Conservation (phyloP, 768 basidiomycete genomes). For the Kwoniella shandongensis region DNA sequence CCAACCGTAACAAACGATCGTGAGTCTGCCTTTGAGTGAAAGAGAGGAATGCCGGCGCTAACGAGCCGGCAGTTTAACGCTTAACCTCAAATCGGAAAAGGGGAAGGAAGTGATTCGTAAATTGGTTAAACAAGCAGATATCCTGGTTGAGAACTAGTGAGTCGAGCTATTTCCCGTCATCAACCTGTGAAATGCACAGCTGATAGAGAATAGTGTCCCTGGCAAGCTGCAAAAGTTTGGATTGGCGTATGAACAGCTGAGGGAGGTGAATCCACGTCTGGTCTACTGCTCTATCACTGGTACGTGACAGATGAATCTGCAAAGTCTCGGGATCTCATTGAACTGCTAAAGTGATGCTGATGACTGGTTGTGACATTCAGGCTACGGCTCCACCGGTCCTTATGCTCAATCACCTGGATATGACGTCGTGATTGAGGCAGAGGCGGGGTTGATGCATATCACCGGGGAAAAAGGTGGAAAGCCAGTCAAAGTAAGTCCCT, state of each 20-base stretch:
- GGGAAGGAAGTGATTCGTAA: constrained; percentile 73
- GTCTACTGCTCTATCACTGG: constrained; percentile 90
- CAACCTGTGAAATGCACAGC: constrained; percentile 13
- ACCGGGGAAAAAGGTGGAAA: constrained; percentile 84
- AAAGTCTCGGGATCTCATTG: neutral
- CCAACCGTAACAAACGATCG: constrained; percentile 62
- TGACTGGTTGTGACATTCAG: constrained; percentile 49
- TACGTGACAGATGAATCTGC: constrained; percentile 53
- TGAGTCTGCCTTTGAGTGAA: constrained; percentile 16
- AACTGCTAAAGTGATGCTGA: neutral
- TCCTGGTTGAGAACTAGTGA: constrained; percentile 80
- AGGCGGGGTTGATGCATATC: constrained; percentile 93
- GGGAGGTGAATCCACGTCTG: constrained; percentile 70
- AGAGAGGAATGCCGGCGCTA: too few relatives aligned
- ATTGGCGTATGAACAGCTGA: constrained; percentile 79
- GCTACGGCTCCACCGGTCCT: constrained; percentile 86
- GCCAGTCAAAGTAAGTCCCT: constrained; percentile 64
- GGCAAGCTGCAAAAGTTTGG: constrained; percentile 81
- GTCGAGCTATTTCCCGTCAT: constrained; percentile 8
- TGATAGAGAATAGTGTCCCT: constrained; percentile 34
- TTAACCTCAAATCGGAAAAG: constrained; percentile 77
- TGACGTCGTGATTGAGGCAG: constrained; percentile 81
- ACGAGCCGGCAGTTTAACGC: constrained; percentile 67
- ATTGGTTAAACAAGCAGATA: constrained; percentile 71
- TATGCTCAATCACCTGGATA: constrained; percentile 80